These are phyloP conservation scores for Tuctoria greenei DNA, from an alignment of 176 grass and related monocot genomes.

Conservation along the genomic window DNA sequence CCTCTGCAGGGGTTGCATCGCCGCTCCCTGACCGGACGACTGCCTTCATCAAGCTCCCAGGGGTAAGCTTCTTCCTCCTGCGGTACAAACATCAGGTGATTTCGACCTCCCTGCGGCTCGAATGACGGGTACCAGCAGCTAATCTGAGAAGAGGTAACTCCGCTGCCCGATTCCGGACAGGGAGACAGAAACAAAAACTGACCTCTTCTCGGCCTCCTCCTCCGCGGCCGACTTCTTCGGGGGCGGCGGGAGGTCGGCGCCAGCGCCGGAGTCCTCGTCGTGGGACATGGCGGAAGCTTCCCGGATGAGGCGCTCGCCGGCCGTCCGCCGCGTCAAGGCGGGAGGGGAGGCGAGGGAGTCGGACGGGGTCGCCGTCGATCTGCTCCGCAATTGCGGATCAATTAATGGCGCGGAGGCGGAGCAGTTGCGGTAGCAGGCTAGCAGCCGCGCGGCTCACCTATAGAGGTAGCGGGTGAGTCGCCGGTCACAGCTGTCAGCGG, in stretches of 20 bases:
- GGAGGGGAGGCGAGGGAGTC: too few relatives aligned
- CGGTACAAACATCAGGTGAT: not conserved
- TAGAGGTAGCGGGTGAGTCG: not conserved
- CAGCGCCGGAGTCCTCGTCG: slow-evolving; percentile 18
- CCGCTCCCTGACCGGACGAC: slow-evolving; percentile 64
- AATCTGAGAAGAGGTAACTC: not conserved
- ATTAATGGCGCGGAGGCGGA: not conserved
- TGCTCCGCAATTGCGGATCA: not conserved
- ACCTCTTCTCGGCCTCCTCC: slow-evolving; percentile 92
- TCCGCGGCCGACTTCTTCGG: slow-evolving; percentile 64
- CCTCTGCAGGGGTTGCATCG: slow-evolving; percentile 56
- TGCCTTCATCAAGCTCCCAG: slow-evolving; percentile 87
- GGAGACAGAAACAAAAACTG: not conserved
- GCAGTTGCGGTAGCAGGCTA: slow-evolving; percentile 21
- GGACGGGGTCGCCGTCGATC: slow-evolving; percentile 2
- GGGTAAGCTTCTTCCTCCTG: slow-evolving; percentile 83
- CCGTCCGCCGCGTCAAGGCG: not conserved
- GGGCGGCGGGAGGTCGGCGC: slow-evolving; percentile 41
- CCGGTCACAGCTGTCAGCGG: slow-evolving; percentile 26
- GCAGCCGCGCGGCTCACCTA: too few relatives aligned
- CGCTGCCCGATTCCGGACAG: not conserved
- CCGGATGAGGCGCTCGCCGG: not conserved
- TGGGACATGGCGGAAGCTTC: slow-evolving; percentile 51
- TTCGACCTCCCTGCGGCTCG: not conserved
- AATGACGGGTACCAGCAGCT: not conserved